Percentiles rank a stretch among this genome's conserved stretches.
Conservation (phyloP, 1,284 basidiomycete species). For the Vanrija sp. region DNA sequence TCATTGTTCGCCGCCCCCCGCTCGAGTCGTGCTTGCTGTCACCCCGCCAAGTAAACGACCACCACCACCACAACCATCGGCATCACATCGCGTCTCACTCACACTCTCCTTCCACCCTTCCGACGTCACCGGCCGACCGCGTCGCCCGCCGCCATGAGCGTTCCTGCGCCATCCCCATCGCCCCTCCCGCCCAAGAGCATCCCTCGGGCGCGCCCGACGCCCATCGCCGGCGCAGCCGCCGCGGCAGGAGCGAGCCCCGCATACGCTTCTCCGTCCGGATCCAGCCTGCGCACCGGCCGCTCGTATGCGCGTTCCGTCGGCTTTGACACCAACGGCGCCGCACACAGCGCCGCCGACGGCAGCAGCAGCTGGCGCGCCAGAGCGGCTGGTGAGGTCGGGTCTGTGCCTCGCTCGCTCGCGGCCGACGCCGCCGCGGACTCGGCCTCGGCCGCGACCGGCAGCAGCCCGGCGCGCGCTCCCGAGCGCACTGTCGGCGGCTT, state of each 20-base stretch:
- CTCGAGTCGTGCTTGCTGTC: neutral
- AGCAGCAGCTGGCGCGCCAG: conserved; percentile 29
- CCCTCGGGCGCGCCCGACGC: conserved; percentile 32
- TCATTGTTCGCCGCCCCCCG: neutral
- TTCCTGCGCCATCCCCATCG: conserved; percentile 29
- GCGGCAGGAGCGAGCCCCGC: conserved; percentile 5
- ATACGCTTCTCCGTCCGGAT: conserved; percentile 5
- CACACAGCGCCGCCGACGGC: conserved; percentile 14
- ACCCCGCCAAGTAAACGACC: neutral
- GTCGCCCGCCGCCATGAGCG: conserved; percentile 7
- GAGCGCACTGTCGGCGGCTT: conserved; percentile 36
- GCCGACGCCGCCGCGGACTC: neutral
- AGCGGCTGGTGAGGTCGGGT: conserved; percentile 1
- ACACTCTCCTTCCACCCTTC: neutral
- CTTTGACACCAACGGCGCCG: conserved; percentile 10
- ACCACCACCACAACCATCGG: neutral
- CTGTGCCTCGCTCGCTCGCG: neutral
- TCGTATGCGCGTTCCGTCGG: conserved; percentile 1
- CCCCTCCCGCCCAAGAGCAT: conserved; percentile 25
- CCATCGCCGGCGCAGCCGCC: conserved; percentile 21
- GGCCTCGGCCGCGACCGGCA: neutral
- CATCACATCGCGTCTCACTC: neutral
- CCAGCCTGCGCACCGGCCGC: conserved; percentile 10
- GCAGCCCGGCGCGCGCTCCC: conserved; percentile 9
- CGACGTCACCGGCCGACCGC: neutral